Conservation (phyloP, 306 rosid genomes). For the Oxytropis ochrocephala region DNA sequence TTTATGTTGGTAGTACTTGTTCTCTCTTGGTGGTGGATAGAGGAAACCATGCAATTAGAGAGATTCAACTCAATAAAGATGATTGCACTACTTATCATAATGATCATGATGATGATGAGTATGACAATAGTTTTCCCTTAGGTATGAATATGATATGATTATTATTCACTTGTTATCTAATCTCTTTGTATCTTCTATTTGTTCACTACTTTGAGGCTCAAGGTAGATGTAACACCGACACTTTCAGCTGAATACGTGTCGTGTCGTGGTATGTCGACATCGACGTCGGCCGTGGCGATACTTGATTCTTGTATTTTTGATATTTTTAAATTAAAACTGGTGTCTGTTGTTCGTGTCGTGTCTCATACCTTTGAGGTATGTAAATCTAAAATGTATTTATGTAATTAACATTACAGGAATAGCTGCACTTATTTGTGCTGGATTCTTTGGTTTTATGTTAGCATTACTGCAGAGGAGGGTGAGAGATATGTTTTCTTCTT, state of each 20-base stretch:
- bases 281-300: too few species aligned
- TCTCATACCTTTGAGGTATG: constrained; percentile 17
- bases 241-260: too few species aligned
- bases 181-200: background rate
- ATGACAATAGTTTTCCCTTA: constrained; percentile 55
- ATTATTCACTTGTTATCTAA: constrained; percentile 1
- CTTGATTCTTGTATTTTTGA: too few species aligned
- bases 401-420: constrained; percentile 48
- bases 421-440: constrained; percentile 62
- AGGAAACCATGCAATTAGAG: constrained; percentile 93
- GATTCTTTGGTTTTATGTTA: constrained; percentile 79
- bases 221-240: too few species aligned
- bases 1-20: constrained; percentile 72
- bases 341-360: too few species aligned
- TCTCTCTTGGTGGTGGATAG: constrained; percentile 88
- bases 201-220: background rate
- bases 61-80: constrained; percentile 76
- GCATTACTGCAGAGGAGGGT: constrained; percentile 74
- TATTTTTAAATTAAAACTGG: too few species aligned
- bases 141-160: constrained; percentile 35
- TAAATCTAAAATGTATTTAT: background rate
- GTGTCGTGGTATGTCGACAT: too few species aligned
- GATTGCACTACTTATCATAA: constrained; percentile 49
- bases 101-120: constrained; percentile 30
- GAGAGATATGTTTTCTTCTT: constrained; percentile 69